These are phyloP conservation scores for Hypomontagnella monticulosa DNA, from an alignment of 495 filamentous ascomycete species.

Conservation along the genomic window DNA sequence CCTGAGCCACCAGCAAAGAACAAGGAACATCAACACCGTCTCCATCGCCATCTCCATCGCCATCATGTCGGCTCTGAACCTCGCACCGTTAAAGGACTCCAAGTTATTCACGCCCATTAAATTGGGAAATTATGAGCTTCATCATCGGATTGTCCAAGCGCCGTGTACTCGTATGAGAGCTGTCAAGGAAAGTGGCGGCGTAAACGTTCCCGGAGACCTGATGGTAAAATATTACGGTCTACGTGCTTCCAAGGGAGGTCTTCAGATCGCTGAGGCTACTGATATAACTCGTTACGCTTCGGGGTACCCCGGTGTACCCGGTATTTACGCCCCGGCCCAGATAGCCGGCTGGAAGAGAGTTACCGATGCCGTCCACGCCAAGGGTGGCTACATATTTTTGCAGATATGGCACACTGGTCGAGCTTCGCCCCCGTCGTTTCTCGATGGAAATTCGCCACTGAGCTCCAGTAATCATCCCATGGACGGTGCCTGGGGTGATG, in stretches of 20 bases:
- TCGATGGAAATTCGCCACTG: constrained; percentile 52
- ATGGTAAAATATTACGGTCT: constrained; percentile 67
- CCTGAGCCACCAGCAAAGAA: background rate
- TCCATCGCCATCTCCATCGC: background rate
- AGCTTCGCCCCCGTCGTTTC: constrained; percentile 52
- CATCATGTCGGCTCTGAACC: constrained; percentile 19
- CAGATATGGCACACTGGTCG: constrained; percentile 75
- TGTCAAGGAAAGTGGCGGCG: constrained; percentile 47
- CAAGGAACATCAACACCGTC: too few relatives aligned
- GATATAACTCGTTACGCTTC: constrained; percentile 63
- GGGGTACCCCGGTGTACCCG: constrained; percentile 64
- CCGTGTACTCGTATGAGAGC: constrained; percentile 50
- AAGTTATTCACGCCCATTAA: constrained; percentile 49
- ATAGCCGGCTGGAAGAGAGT: constrained; percentile 68
- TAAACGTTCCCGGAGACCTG: constrained; percentile 56
- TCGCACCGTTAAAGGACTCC: constrained; percentile 39
- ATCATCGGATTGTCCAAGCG: constrained; percentile 46
- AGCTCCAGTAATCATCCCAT: constrained; percentile 43
- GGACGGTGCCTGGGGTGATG: constrained; percentile 30
- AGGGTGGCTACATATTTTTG: constrained; percentile 67
- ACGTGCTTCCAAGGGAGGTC: constrained; percentile 63
- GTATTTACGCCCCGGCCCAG: constrained; percentile 68
- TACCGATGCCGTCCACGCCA: constrained; percentile 70
- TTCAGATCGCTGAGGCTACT: constrained; percentile 71
- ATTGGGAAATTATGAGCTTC: constrained; percentile 40